Evolutionary conservation across 2,329 filamentous ascomycete genomes (phyloP), one percentile per base, ranked within the genome.

Genomic region (Sphaerulina musiva): DNA sequence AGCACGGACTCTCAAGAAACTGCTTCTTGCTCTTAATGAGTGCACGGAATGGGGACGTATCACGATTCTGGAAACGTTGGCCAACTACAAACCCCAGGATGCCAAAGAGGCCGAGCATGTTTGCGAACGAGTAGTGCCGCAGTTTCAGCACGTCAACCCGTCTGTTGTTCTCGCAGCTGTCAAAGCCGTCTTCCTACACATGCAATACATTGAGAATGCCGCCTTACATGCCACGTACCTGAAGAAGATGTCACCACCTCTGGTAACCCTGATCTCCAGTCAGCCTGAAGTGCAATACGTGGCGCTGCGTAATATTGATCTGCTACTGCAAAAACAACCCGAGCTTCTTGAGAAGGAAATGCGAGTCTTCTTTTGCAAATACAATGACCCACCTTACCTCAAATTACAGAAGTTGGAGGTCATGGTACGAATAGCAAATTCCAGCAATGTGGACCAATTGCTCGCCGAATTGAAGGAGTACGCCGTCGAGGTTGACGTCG

Each of bases 301-400:
- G 53, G 93, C 93, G 11, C 76, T 98, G 47, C 80, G 92, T 60
- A 98, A 98, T 71, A 98, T 98, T 66, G 93, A 98, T 64, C 82
- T 98, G 34, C 79, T 98, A 5, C 79, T 98, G 26, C 93, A 98
- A 72, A 93, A 95, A 64, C 92, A 96, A 71, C 90, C 93, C 9
- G 91, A 95, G 63, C 96, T 98, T 53, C 79, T 98, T 8, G 95
- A 89, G 78, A 97, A 97, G 72, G 93, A 98, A 72, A 83, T 98
- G 66, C 84, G 93, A 43, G 93, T 98, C 7, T 98, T 98, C 76
- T 98, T 98, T 76, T 98, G 93, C 85, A 98, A 98, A 75, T 98
- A 98, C 76, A 97, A 97, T 69, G 93, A 98, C 64, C 92, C 93
- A 1, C 90, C 90, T 20, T 98, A 98, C 70, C 85, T 98, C 66